A percentile compares a stretch with the other conserved stretches of the same genome.
Evolutionary conservation across 2,329 filamentous ascomycete genomes (phyloP).

Genomic region (Phoma sp.): DNA sequence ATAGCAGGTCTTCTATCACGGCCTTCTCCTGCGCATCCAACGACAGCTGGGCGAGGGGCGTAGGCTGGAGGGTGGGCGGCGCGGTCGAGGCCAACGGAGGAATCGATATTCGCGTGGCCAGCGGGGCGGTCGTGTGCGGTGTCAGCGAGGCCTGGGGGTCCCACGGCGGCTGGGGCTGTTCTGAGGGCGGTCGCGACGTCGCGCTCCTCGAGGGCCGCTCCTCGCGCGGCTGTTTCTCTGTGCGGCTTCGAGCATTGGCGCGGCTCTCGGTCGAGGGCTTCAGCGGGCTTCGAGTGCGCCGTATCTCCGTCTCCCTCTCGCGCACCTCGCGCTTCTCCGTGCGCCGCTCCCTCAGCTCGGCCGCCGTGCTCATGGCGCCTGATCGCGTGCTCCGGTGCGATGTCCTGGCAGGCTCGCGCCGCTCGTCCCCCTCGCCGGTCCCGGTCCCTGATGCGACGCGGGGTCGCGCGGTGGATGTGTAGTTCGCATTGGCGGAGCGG

Average conservation of each 20-base stretch:
- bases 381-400: conserved; percentile 42
- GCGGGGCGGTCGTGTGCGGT: conserved; percentile 72
- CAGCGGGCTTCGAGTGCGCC: conserved; percentile 47
- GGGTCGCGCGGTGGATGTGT: conserved; percentile 45
- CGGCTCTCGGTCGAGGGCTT: conserved; percentile 46
- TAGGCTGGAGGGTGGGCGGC: conserved; percentile 72
- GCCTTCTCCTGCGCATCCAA: conserved; percentile 84
- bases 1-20: conserved; percentile 88
- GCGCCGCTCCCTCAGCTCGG: conserved; percentile 38
- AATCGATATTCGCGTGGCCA: conserved; percentile 72
- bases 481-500: conserved; percentile 41
- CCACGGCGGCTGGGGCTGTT: conserved; percentile 64
- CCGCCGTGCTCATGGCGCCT: conserved; percentile 25
- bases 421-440: conserved; percentile 41
- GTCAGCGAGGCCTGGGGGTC: conserved; percentile 79
- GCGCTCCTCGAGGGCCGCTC: conserved; percentile 34
- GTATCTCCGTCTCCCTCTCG: conserved; percentile 45
- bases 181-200: conserved; percentile 29
- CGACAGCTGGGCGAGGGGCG: conserved; percentile 72
- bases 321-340: conserved; percentile 47
- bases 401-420: conserved; percentile 30
- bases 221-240: conserved; percentile 41
- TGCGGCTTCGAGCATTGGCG: conserved; percentile 41
- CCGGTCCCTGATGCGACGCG: conserved; percentile 41
- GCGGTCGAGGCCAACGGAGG: conserved; percentile 70